phyloP scores from a whole-genome alignment of 2,329 filamentous ascomycete species.

The Sporothrix curviconia region DNA sequence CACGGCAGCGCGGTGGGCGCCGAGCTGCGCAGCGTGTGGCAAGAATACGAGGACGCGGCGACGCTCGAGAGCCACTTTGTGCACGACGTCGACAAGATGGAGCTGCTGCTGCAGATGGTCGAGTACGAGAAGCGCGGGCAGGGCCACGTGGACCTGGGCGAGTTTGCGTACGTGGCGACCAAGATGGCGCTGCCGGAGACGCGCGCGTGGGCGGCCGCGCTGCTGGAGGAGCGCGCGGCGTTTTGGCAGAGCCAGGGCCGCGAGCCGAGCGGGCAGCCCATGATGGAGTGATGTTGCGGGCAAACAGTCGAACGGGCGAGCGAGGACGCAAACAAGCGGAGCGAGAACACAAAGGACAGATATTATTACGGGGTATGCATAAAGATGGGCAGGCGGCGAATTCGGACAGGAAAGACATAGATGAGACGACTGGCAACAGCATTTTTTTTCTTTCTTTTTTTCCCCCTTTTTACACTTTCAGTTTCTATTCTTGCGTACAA shows the following conservation, averaged over 20 bases:
- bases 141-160: constrained; percentile 65
- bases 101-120: constrained; percentile 88
- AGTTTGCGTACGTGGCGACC: constrained; percentile 75
- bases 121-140: constrained; percentile 79
- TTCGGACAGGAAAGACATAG: no score
- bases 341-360: no score
- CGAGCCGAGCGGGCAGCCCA: background rate
- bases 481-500: no score
- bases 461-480: no score
- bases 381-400: no score
- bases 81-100: constrained; percentile 96
- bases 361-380: no score
- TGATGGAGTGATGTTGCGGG: no score
- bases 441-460: no score
- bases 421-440: no score
- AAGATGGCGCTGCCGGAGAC: constrained; percentile 72
- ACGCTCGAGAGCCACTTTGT: constrained; percentile 85
- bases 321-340: no score
- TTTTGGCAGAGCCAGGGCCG: constrained; percentile 5
- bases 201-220: constrained; percentile 67
- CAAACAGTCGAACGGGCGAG: no score
- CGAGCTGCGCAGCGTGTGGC: constrained; percentile 75
- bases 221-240: constrained; percentile 57
- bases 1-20: constrained; percentile 39
- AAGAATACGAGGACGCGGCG: constrained; percentile 86